Base-by-base conservation (phyloP, 1,284 basidiomycete species). In the Puccinia triticina region DNA sequence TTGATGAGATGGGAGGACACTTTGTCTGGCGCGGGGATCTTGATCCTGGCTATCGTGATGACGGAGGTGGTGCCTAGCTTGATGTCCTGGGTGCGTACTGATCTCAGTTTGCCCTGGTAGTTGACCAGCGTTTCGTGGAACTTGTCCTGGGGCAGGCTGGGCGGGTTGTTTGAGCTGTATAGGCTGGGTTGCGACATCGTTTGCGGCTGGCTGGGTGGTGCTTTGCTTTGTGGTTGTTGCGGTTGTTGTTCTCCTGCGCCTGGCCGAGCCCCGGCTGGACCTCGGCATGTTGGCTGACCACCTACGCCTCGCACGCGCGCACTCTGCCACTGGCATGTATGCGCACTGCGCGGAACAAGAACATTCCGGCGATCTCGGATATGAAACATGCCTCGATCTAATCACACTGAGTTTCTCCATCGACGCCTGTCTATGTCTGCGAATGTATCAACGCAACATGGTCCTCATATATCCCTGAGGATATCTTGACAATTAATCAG, bases 11-110 rank as follows among this genome's bases (percentile, higher is more conserved):
- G 85, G 84, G 85, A 84, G 0, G 85, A 84, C 21, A 84, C 73
- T 23, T 86, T 86, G 78, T 87, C 87, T 72, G 87, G 86, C 76
- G 94, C 96, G 71, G 93, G 93, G 79, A 98, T 93, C 89, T 98
- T 99, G 88, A 98, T 90, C 83, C 96, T 90, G 12, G 95, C 96
- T 82, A 95, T 94, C 83, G 94, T 90, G 85, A 96, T 94, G 40
- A 53, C 29, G 7, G 59, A 26, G 18, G 46, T 34, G n/a, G n/a
- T n/a, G n/a, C n/a, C n/a, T 11, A 73, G 55, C 29, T 50, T 55
- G 57, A 81, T 81, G 26, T 73, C 55, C 50, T 81, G 78, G 59
- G 71, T 81, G 14, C 67, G 53, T 1, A 81, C 71, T 8, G 67
- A 34, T 40, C 59, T 32, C 18, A 81, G 34, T 64, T 71, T 73